Percentiles rank a stretch among this genome's conserved stretches.
These are phyloP conservation scores for Purpureocillium lavendulum DNA, from an alignment of 2,329 filamentous ascomycete genomes.

Conservation along the genomic window DNA sequence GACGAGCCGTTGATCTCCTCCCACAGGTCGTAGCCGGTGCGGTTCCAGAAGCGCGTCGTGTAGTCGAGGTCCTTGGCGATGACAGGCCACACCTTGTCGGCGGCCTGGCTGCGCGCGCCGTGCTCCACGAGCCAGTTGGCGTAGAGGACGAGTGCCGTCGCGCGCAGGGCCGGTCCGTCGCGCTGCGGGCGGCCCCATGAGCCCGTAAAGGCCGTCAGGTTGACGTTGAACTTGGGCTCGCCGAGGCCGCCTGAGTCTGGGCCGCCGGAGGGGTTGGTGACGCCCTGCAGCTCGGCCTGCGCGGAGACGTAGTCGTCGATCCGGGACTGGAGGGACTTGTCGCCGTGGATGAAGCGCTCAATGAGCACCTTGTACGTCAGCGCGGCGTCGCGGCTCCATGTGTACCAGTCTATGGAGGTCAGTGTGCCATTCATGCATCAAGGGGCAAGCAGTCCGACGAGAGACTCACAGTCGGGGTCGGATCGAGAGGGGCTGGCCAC, in stretches of 20 bases:
- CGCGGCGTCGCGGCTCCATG: slow-evolving; percentile 70
- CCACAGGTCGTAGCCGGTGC: slow-evolving; percentile 68
- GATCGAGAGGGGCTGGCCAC: slow-evolving; percentile 44
- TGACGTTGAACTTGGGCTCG: slow-evolving; percentile 64
- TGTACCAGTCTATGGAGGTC: slow-evolving; percentile 54
- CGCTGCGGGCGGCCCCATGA: slow-evolving; percentile 68
- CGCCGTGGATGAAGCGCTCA: slow-evolving; percentile 52
- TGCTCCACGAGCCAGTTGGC: slow-evolving; percentile 62
- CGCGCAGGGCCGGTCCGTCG: slow-evolving; percentile 70
- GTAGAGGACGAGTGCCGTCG: slow-evolving; percentile 64
- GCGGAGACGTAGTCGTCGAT: slow-evolving; percentile 60
- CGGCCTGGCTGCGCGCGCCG: slow-evolving; percentile 49
- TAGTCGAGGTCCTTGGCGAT: slow-evolving; percentile 69
- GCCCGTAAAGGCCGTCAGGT: slow-evolving; percentile 54
- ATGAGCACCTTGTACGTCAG: slow-evolving; percentile 59
- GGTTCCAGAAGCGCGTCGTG: slow-evolving; percentile 62
- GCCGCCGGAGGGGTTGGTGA: slow-evolving; percentile 59
- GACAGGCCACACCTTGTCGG: slow-evolving; percentile 59
- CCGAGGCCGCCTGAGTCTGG: slow-evolving; percentile 46
- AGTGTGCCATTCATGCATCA: not conserved
- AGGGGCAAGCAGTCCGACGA: not conserved
- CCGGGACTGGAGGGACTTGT: slow-evolving; percentile 46
- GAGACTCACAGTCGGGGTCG: slow-evolving; percentile 42
- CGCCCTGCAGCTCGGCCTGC: slow-evolving; percentile 55
- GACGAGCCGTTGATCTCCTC: slow-evolving; percentile 70